A percentile compares a stretch with the other conserved stretches of the same genome.
Conservation (phyloP, 352 stramenopile species). For the Globisporangium canariense region DNA sequence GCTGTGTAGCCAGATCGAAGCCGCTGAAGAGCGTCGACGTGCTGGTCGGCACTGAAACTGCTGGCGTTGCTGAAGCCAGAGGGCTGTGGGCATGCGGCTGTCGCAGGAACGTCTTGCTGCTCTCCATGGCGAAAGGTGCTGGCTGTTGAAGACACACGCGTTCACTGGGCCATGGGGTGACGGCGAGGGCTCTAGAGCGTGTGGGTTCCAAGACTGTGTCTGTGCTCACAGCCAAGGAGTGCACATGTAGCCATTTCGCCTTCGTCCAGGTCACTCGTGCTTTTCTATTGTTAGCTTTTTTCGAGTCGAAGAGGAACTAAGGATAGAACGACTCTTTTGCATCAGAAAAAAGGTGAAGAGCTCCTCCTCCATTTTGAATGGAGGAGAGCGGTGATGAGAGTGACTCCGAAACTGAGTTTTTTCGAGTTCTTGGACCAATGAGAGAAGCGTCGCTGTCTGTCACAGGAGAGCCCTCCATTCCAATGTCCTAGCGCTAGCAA, state of each 20-base stretch:
- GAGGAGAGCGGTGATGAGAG: too few relatives aligned
- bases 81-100: neutral
- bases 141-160: neutral
- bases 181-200: neutral
- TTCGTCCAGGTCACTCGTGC: neutral
- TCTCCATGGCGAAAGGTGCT: slow-evolving; percentile 7
- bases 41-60: neutral
- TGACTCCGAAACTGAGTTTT: too few relatives aligned
- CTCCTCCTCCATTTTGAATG: neutral
- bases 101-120: slow-evolving; percentile 5
- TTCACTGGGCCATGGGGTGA: slow-evolving; percentile 5
- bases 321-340: neutral
- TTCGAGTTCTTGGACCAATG: too few relatives aligned
- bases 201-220: neutral
- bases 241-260: neutral
- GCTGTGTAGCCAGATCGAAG: slow-evolving; percentile 59
- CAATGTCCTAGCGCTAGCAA: too few relatives aligned
- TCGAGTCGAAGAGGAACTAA: neutral
- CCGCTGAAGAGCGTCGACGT: slow-evolving; percentile 45
- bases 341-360: neutral
- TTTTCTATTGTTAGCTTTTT: neutral
- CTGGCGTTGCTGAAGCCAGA: neutral
- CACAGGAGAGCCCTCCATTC: too few relatives aligned
- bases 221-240: neutral
- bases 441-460: too few relatives aligned